phyloP scores from a whole-genome alignment of 176 grass and related monocot genomes.

The Phragmites australis region DNA sequence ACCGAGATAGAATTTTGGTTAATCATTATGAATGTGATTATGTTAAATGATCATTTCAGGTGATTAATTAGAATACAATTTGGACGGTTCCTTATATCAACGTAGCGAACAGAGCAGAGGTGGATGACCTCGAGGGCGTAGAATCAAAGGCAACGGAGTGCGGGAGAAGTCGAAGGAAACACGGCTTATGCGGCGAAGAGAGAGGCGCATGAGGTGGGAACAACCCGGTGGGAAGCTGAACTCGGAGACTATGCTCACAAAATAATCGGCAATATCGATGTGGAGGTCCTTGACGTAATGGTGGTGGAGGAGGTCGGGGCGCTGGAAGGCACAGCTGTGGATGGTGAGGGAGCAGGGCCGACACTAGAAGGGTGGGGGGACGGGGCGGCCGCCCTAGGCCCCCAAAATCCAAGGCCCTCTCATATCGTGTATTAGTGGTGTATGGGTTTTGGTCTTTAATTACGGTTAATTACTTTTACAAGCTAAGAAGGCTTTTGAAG shows the following conservation, averaged over 20 bases:
- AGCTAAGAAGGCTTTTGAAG: too few relatives aligned
- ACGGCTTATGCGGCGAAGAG: neutral
- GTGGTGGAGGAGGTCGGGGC: neutral
- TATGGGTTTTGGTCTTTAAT: too few relatives aligned
- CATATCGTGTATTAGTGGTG: too few relatives aligned
- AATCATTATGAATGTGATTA: too few relatives aligned
- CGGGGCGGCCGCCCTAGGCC: too few relatives aligned
- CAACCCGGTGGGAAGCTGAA: conserved; percentile 19
- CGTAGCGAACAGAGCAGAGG: conserved; percentile 1
- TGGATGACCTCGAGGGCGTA: conserved; percentile 32
- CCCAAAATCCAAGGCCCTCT: too few relatives aligned
- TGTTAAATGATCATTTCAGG: too few relatives aligned
- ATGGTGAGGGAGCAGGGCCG: conserved; percentile 42
- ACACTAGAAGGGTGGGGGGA: too few relatives aligned
- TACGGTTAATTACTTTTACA: too few relatives aligned
- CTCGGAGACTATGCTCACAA: neutral
- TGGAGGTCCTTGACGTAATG: conserved; percentile 49
- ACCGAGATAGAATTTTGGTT: too few relatives aligned
- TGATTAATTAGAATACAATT: too few relatives aligned
- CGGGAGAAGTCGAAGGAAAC: neutral
- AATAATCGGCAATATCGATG: neutral
- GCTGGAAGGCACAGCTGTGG: neutral
- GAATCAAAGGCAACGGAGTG: conserved; percentile 13
- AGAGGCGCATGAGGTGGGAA: conserved; percentile 30
- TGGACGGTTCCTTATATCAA: neutral